Conservation (phyloP, 2,329 filamentous ascomycete genomes). For the Ophiostoma pallidulum region DNA sequence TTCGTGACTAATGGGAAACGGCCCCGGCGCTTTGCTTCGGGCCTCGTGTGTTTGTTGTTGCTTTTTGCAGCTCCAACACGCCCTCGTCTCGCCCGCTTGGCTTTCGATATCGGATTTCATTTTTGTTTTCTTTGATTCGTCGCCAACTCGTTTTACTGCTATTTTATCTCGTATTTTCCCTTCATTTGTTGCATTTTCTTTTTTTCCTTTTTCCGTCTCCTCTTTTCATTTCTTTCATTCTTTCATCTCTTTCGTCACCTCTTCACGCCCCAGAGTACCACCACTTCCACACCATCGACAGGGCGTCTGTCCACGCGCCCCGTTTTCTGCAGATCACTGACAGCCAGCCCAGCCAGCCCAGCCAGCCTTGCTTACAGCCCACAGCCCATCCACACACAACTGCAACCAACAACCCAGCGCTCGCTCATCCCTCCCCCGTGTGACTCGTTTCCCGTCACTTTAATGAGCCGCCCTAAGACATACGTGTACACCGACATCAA, state of each 20-base stretch:
- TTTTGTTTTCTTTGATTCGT: background rate
- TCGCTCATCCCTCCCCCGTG: background rate
- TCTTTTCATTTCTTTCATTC: background rate
- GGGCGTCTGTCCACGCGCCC: background rate
- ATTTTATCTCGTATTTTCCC: slow-evolving; percentile 1
- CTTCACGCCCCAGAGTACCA: background rate
- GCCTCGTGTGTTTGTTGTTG: slow-evolving; percentile 6
- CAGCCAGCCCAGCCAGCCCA: background rate
- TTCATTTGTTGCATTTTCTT: background rate
- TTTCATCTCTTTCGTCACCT: background rate
- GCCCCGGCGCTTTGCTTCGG: slow-evolving; percentile 13
- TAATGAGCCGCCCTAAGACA: slow-evolving; percentile 9
- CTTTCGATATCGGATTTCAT: background rate
- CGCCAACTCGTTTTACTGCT: background rate
- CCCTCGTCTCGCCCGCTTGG: background rate
- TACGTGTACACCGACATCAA: slow-evolving; percentile 6
- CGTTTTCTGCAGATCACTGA: slow-evolving; percentile 3
- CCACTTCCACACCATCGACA: background rate
- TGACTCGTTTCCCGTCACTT: slow-evolving; percentile 3
- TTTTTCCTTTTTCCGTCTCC: background rate
- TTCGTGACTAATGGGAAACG: slow-evolving; percentile 40
- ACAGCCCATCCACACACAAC: background rate
- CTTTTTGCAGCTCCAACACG: background rate
- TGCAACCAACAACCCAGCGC: background rate
- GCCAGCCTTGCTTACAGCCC: background rate